phyloP scores from a whole-genome alignment of 2,329 filamentous ascomycete genomes.

The Hirsutella minnesotensis region DNA sequence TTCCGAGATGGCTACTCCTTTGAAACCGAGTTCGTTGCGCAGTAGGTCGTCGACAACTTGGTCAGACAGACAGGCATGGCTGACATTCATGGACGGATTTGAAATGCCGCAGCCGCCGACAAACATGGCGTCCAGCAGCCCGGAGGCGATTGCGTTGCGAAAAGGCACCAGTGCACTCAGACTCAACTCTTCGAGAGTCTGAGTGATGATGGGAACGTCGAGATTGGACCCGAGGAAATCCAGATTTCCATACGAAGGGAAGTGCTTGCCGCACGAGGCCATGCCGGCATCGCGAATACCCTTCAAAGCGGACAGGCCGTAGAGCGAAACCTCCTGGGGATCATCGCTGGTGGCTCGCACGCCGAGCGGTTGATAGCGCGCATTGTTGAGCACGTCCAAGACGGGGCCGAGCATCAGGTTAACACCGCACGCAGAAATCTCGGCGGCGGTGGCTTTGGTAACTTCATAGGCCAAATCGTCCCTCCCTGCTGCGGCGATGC shows the following conservation, averaged over 20 bases:
- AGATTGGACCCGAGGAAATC: constrained; percentile 85
- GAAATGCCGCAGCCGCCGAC: constrained; percentile 90
- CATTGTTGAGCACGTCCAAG: constrained; percentile 87
- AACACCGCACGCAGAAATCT: constrained; percentile 84
- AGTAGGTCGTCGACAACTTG: constrained; percentile 86
- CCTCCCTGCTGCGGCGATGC: constrained; percentile 81
- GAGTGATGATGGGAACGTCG: constrained; percentile 90
- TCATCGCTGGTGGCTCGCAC: constrained; percentile 87
- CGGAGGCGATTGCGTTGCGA: constrained; percentile 75
- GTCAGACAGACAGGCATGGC: constrained; percentile 87
- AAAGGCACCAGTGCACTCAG: constrained; percentile 88
- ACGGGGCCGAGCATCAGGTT: constrained; percentile 94
- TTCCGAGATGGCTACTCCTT: constrained; percentile 87
- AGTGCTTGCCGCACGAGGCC: constrained; percentile 88
- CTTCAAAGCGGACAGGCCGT: constrained; percentile 80
- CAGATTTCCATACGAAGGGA: constrained; percentile 89
- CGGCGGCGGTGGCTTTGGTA: constrained; percentile 84
- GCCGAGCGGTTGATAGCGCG: constrained; percentile 78
- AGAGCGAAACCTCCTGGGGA: constrained; percentile 87
- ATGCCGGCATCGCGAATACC: constrained; percentile 87
- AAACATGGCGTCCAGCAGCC: constrained; percentile 82
- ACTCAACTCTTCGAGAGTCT: constrained; percentile 84
- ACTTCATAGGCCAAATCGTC: constrained; percentile 78
- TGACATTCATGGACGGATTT: constrained; percentile 83
- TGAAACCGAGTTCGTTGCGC: constrained; percentile 78